Base-by-base conservation (phyloP, 2,329 filamentous ascomycete genomes). In the Davidsoniella eucalypti region DNA sequence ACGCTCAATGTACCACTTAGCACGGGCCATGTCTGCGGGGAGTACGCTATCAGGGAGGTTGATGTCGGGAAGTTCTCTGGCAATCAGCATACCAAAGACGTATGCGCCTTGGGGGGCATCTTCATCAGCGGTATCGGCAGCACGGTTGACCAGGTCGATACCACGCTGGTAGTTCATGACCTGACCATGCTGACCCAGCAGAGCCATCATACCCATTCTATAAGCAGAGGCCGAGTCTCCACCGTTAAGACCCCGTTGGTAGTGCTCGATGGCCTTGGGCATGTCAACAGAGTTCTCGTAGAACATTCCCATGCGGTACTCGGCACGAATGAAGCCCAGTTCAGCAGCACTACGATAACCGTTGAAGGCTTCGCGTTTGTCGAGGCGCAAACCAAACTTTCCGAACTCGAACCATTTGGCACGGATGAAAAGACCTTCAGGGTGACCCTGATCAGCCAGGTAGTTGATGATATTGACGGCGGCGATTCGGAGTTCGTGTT, bases 341-440 rank as follows among this genome's bases (percentile, higher is more conserved):
- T 88, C 83, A 26, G 87, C 83, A n/a, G 92, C 85, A 58, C 82
- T 74, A 55, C 80, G 79, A 66, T 96, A 98, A 59, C 83, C 84
- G 54, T 80, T 68, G 62, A 93, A 96, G 6, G 92, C 90, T 66
- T 95, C 90, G 60, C 90, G 88, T 68, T 94, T 94, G 69, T 98
- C 92, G 54, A 87, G 73, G 25, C 87, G 79, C 64, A 82, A 80
- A 38, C 87, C 87, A 61, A 95, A 96, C 61, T 94, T 94, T 58
- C 92, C 92, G 71, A 96, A 98, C 63, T 98, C 92, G 47, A 94
- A 72, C 92, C 92, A 98, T 74, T 94, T 95, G 53, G 87, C 86
- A 59, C 80, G 80, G 69, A 96, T 86, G 63, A 96, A 98, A 57
- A 93, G 79, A 21, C 92, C 92, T 61, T 92, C 87, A 21, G 92